These are phyloP conservation scores for Fusarium sp. DNA, from an alignment of 2,329 filamentous ascomycete genomes.

Conservation along the genomic window DNA sequence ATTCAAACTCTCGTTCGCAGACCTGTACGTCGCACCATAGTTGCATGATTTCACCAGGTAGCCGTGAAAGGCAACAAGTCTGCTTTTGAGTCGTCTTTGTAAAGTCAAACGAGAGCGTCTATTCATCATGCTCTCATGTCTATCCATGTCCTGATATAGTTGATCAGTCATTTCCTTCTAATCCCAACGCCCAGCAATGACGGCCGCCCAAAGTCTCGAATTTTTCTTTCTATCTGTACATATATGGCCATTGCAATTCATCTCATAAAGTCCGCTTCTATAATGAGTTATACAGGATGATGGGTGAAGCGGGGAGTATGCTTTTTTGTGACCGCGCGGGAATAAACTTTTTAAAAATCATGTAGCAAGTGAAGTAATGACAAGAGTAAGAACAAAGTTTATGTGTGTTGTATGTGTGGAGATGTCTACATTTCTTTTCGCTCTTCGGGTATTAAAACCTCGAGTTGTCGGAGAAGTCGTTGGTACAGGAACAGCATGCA, in stretches of 20 bases:
- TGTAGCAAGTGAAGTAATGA: slow-evolving; percentile 30
- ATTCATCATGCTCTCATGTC: slow-evolving; percentile 47
- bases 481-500: slow-evolving; percentile 98
- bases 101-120: slow-evolving; percentile 45
- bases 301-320: slow-evolving; percentile 16
- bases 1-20: slow-evolving; percentile 1
- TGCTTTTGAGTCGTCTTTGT: background rate
- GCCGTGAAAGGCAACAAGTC: background rate
- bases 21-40: background rate
- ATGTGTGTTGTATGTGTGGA: slow-evolving; percentile 33
- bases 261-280: slow-evolving; percentile 35
- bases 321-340: slow-evolving; percentile 24
- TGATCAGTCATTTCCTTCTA: slow-evolving; percentile 45
- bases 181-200: slow-evolving; percentile 52
- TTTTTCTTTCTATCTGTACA: slow-evolving; percentile 48
- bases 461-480: slow-evolving; percentile 82
- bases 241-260: slow-evolving; percentile 45
- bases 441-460: slow-evolving; percentile 60
- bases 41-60: background rate
- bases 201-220: slow-evolving; percentile 37
- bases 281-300: slow-evolving; percentile 32
- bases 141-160: slow-evolving; percentile 45
- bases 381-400: slow-evolving; percentile 34
- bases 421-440: slow-evolving; percentile 46
- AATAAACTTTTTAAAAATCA: slow-evolving; percentile 34